Conservation (phyloP, 768 basidiomycete species). For the Pisolithus albus region DNA sequence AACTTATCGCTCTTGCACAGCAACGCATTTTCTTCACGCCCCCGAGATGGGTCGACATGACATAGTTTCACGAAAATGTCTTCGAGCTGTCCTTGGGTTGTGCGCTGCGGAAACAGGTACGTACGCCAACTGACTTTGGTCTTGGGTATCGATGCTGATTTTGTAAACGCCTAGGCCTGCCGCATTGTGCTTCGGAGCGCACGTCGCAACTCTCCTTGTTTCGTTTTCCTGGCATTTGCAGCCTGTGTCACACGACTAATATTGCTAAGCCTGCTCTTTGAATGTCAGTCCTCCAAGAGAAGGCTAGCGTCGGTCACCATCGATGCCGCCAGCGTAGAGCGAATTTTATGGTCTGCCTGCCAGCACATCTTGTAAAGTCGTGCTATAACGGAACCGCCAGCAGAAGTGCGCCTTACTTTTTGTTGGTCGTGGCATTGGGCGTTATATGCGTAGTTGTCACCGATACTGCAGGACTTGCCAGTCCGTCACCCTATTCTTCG, state of each 20-base stretch:
- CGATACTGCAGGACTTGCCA: neutral
- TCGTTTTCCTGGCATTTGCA: conserved; percentile 40
- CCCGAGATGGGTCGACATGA: no score
- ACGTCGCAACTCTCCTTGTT: conserved; percentile 30
- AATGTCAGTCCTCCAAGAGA: conserved; percentile 30
- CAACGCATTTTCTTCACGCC: no score
- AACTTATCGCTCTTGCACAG: no score
- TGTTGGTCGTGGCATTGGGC: neutral
- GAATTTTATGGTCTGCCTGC: no score
- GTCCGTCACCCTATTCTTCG: conserved; percentile 1
- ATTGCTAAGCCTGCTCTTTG: conserved; percentile 34
- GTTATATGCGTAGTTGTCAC: neutral
- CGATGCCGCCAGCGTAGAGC: neutral
- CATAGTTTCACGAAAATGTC: no score
- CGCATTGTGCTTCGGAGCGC: conserved; percentile 34
- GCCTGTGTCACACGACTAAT: conserved; percentile 35
- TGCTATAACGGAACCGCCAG: conserved; percentile 27
- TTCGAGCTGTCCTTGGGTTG: no score
- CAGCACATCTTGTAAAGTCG: no score
- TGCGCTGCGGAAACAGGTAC: no score
- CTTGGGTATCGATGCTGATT: neutral
- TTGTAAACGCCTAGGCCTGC: neutral
- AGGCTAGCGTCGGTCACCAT: conserved; percentile 28
- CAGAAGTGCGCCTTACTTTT: conserved; percentile 22
- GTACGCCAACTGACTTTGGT: no score